Conservation (phyloP, 805 yeast species). For the Spathaspora arborariae region DNA sequence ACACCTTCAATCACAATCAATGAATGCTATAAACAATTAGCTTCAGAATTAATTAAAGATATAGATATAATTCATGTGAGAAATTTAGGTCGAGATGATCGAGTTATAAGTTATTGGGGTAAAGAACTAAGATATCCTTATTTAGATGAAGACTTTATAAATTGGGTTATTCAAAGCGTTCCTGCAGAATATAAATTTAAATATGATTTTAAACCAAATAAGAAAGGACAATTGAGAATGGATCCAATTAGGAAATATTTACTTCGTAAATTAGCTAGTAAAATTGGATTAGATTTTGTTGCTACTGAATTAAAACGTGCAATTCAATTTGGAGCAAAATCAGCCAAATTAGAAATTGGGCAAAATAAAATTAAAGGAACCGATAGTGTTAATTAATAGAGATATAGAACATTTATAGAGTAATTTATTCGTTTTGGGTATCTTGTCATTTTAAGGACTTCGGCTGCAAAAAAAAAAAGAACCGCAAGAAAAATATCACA, state of each 20-base stretch:
- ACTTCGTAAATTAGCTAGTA: constrained; percentile 58
- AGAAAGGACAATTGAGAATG: constrained; percentile 20
- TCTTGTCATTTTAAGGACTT: no score
- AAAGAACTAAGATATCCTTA: constrained; percentile 89
- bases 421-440: no score
- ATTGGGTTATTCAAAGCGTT: constrained; percentile 41
- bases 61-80: constrained; percentile 70
- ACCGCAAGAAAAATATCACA: no score
- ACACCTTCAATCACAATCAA: constrained; percentile 15
- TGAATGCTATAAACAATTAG: constrained; percentile 37
- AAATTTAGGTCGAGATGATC: constrained; percentile 88
- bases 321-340: constrained; percentile 91
- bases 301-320: constrained; percentile 84
- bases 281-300: constrained; percentile 51
- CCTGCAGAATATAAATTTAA: constrained; percentile 46
- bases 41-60: constrained; percentile 63
- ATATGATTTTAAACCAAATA: constrained; percentile 22
- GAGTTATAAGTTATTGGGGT: constrained; percentile 82
- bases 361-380: constrained; percentile 77
- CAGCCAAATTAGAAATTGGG: constrained; percentile 89
- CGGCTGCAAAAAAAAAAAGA: no score
- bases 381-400: constrained; percentile 29
- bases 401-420: background rate
- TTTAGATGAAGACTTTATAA: constrained; percentile 60
- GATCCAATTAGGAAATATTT: constrained; percentile 45